A percentile compares a stretch with the other conserved stretches of the same genome.
Evolutionary conservation across 2,329 filamentous ascomycete genomes (phyloP).

Genomic region (Tolypocladium ophioglossoides): DNA sequence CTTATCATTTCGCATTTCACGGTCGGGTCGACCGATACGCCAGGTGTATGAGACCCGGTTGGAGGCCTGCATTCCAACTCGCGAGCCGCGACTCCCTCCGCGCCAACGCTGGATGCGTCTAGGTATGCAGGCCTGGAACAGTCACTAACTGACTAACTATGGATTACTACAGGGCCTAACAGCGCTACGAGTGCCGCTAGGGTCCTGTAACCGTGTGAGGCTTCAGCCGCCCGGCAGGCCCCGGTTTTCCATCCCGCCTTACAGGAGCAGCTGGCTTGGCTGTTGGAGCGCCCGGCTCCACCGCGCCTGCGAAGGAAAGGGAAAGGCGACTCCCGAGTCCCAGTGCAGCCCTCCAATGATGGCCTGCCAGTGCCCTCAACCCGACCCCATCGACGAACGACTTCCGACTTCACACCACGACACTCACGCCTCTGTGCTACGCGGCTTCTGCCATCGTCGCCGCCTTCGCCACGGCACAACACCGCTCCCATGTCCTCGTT

Average conservation of each 20-base stretch:
- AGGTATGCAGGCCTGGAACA: not conserved
- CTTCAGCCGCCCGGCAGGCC: not conserved
- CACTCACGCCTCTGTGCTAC: not conserved
- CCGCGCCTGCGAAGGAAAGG: not conserved
- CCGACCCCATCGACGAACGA: not conserved
- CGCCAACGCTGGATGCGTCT: not conserved
- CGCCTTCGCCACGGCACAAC: constrained; percentile 6
- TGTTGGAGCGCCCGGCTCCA: not conserved
- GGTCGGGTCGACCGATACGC: not conserved
- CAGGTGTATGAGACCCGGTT: not conserved
- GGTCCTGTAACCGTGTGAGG: not conserved
- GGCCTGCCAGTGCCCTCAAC: not conserved
- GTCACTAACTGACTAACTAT: too few species aligned
- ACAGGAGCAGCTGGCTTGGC: not conserved
- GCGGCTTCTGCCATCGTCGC: not conserved
- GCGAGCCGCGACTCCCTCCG: not conserved
- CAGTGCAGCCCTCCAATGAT: not conserved
- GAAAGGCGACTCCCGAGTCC: not conserved
- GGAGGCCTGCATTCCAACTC: not conserved
- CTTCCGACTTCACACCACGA: not conserved
- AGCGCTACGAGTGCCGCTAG: too few species aligned
- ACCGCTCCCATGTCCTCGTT: constrained; percentile 21
- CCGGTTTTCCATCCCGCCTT: too few species aligned
- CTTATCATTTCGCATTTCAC: not conserved
- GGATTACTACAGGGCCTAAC: not conserved